Evolutionary conservation across 148 eudicot genomes (phyloP), one percentile per base, ranked within the genome.

Genomic region (Fagopyrum esculentum): DNA sequence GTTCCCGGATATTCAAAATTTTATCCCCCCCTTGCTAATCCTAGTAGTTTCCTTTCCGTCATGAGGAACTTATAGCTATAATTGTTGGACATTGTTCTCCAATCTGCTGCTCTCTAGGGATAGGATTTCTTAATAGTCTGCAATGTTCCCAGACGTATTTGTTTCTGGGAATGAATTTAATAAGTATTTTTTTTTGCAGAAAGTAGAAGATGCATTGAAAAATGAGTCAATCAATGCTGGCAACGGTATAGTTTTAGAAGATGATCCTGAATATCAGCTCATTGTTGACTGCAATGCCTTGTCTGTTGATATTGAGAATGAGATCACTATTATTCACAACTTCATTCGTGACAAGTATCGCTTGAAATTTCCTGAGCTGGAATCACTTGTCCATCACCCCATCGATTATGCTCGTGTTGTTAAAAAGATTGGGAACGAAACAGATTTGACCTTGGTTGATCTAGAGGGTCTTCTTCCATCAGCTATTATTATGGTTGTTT

Each of bases 391-490:
- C 66, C 26, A 22, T 22, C 26, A 22, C 26, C 26, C 26, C 26
- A 22, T 22, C 26, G 26, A 22, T 22, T 22, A 22, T 22, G 26
- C 26, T 22, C 26, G 26, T 22, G 26, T 22, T 22, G 26, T 22
- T 22, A 22, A 22, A 22, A 22, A 22, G 26, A 22, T 22, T 22
- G 26, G 26, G 26, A 22, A 22, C 26, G 26, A 22, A 22, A 22
- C 96, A 91, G 98, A 94, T 77, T 83, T 94, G 82, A 94, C 96
- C 47, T 91, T 94, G 19, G 96, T 94, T 85, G 93, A 91, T 82
- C 79, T 94, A 4, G 96, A 94, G 81, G 98, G 97, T 2, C 86
- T 91, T 73, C 78, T 94, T 48, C 98, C 98, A 15, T 94, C 97
- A 6, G 98, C 97, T 54, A 88, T 86, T 71, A 94, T 94, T 47